Evolutionary conservation across 1,284 basidiomycete genomes (phyloP).

Genomic region (Melampsora larici-populina): DNA sequence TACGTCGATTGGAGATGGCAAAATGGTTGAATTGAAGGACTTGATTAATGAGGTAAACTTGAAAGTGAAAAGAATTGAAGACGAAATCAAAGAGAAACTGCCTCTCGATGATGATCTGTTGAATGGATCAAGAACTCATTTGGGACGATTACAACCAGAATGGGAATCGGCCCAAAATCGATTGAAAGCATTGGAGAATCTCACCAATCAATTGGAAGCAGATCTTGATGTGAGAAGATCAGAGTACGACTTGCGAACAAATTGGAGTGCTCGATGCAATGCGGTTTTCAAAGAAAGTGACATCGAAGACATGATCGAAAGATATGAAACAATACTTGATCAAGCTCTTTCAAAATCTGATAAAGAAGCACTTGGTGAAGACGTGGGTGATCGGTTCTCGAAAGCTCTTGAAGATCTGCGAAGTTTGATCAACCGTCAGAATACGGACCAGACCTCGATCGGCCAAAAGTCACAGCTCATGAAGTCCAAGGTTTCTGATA

Average conservation of each 20-base stretch:
- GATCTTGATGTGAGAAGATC: background rate
- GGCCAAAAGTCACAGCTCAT: background rate
- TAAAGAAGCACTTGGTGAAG: background rate
- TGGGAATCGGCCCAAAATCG: background rate
- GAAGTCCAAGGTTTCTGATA: slow-evolving; percentile 2
- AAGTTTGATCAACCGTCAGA: background rate
- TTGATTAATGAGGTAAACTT: background rate
- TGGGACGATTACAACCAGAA: background rate
- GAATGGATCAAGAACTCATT: background rate
- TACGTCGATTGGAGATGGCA: background rate
- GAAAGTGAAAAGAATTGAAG: background rate
- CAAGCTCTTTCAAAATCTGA: background rate
- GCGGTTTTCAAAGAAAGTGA: background rate
- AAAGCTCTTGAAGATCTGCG: slow-evolving; percentile 4
- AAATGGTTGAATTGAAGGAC: background rate
- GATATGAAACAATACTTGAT: slow-evolving; percentile 19
- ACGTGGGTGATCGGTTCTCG: background rate
- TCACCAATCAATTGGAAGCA: background rate
- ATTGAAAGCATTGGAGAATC: background rate
- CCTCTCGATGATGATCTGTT: background rate
- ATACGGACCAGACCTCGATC: slow-evolving; percentile 1
- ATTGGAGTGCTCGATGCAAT: background rate
- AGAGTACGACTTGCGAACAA: background rate
- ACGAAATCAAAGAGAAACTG: background rate
- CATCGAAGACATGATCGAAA: background rate